Conservation (phyloP, 2,329 filamentous ascomycete genomes). For the Fonsecaea erecta region DNA sequence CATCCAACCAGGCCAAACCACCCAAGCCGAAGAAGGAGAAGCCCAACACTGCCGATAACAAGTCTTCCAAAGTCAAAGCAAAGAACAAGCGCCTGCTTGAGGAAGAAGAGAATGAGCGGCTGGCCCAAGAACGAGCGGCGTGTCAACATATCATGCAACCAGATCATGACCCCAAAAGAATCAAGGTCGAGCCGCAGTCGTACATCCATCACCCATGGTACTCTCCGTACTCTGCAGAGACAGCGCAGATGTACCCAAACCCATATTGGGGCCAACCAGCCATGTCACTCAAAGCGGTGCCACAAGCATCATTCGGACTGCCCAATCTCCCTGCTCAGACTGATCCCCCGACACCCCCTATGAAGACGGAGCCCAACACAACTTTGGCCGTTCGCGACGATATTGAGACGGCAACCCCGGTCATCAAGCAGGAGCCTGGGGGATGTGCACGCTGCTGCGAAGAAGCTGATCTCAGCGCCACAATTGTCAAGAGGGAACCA, state of each 20-base stretch:
- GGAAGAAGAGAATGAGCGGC: slow-evolving; percentile 22
- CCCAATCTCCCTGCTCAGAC: neutral
- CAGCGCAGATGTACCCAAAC: slow-evolving; percentile 9
- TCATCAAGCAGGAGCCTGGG: slow-evolving; percentile 23
- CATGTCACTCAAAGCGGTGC: slow-evolving; percentile 17
- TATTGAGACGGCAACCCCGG: neutral
- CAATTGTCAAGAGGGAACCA: slow-evolving; percentile 7
- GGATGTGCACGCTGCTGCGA: neutral
- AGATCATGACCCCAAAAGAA: slow-evolving; percentile 24
- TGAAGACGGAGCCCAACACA: slow-evolving; percentile 26
- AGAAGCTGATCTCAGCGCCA: neutral
- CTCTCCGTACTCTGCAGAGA: slow-evolving; percentile 7
- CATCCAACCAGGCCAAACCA: slow-evolving; percentile 34
- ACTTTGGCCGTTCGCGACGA: neutral
- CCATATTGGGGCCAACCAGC: slow-evolving; percentile 19
- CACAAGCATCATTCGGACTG: neutral
- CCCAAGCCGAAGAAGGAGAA: slow-evolving; percentile 29
- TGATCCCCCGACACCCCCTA: slow-evolving; percentile 5
- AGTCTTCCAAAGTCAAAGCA: slow-evolving; percentile 23
- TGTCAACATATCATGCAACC: slow-evolving; percentile 7
- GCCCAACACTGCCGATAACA: slow-evolving; percentile 20
- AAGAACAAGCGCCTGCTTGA: slow-evolving; percentile 20
- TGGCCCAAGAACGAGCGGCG: slow-evolving; percentile 11
- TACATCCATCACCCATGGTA: slow-evolving; percentile 8
- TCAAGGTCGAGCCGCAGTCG: slow-evolving; percentile 25